A percentile compares a stretch with the other conserved stretches of the same genome.
Conservation (phyloP, 2,329 filamentous ascomycete species). For the Penicillium sp. region DNA sequence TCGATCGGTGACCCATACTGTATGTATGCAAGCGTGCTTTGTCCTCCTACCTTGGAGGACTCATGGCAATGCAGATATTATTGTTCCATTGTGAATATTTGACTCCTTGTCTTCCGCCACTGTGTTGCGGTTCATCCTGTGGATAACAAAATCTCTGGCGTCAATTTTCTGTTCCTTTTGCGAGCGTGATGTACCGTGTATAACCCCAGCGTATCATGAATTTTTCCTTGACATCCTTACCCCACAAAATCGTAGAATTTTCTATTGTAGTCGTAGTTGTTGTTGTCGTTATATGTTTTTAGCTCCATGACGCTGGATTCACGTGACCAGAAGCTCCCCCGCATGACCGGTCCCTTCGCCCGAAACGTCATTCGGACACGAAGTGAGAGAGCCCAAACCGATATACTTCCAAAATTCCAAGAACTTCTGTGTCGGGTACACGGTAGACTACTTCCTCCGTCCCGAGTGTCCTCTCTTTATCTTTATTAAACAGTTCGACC, state of each 20-base stretch:
- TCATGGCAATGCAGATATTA: constrained; percentile 14
- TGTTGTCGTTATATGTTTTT: background rate
- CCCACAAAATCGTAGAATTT: background rate
- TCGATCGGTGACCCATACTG: constrained; percentile 2
- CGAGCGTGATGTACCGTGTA: constrained; percentile 17
- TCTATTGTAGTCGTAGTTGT: background rate
- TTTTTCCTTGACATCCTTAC: background rate
- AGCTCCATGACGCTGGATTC: background rate
- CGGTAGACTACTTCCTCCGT: background rate
- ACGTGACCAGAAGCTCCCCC: constrained; percentile 7
- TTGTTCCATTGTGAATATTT: constrained; percentile 22
- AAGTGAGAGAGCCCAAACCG: background rate
- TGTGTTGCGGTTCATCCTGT: constrained; percentile 13
- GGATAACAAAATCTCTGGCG: constrained; percentile 17
- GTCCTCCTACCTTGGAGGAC: background rate
- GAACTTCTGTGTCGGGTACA: constrained; percentile 1
- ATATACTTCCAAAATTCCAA: constrained; percentile 2
- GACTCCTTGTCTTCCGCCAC: constrained; percentile 13
- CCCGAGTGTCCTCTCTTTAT: background rate
- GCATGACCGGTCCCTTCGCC: constrained; percentile 21
- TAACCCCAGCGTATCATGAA: constrained; percentile 12
- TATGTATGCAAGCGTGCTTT: constrained; percentile 7
- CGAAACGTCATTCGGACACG: constrained; percentile 23
- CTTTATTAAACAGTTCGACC: background rate
- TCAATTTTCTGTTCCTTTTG: constrained; percentile 8